Base-by-base conservation (phyloP, 495 filamentous ascomycete genomes). In the Cercophora sp. region DNA sequence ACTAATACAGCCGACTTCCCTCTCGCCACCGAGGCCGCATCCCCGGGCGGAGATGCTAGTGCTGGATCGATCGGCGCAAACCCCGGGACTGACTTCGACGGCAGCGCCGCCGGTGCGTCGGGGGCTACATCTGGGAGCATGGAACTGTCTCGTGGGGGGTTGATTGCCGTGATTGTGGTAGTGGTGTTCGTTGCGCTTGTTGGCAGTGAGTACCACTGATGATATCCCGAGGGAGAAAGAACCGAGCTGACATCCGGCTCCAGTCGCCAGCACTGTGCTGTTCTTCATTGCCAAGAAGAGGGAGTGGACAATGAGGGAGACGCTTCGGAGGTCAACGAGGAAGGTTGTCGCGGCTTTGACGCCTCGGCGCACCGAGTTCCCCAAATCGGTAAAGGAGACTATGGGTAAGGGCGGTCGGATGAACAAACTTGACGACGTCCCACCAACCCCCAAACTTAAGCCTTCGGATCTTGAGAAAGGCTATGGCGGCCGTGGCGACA, bases 131-230 rank as follows among this genome's bases (percentile, higher is more conserved):
- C 68, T n/a, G 74, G 77, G 11, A 72, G 70, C 13, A 68, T 80
- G 55, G 65, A 64, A 22, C 59, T 87, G 26, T 84, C 81, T 6
- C 74, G 70, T 37, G 82, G 82, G 10, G 82, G 72, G 1, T 66
- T 87, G 48, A 73, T 80, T 35, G 83, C 81, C 15, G 83, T 87
- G 52, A 79, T 84, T 46, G 72, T 83, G 1, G 77, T 85, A 2
- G 81, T 83, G 18, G 74, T 76, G 2, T 53, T 78, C 19, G 78
- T 86, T 8, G 79, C 69, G 18, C 55, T 84, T 8, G 60, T 79
- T 49, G 83, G 83, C 58, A 79, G 81, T 80, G 55, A 60, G 76
- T 71, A 5, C 44, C 19, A 23, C 5, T 24, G 36, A 4, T 1
- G 9, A 13, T 13, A n/a, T 5, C 6, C 8, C 2, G 15, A 35